Base-by-base conservation (phyloP, 805 yeast genomes). In the Cyberlindnera veronae region DNA sequence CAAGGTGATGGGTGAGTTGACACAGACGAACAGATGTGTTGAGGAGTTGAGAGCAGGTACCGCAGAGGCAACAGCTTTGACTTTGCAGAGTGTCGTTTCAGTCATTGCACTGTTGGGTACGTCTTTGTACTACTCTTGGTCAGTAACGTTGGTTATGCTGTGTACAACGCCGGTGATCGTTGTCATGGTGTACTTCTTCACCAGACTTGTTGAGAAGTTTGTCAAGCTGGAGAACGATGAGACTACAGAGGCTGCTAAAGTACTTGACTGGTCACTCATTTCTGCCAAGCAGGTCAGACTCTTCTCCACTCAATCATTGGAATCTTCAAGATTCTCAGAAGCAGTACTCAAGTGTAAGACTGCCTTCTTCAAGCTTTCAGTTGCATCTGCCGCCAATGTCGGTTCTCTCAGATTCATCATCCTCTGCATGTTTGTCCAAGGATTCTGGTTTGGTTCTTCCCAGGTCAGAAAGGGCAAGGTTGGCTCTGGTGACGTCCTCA, bases 391-490 rank as follows among this genome's bases (percentile, higher is more conserved):
- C 11, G 53, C 74, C 0, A 89, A 87, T 54, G 59, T 73, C 17
- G 81, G 84, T 0, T 31, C 74, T 0, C 60, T 82, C 36, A 74
- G 81, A 50, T 62, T 74, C 18, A 49, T 90, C 4, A 71, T 82
- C 0, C 65, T 87, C 28, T 57, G 79, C 55, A 81, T 89, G 79
- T 89, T 91, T 66, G 84, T 90, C 3, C 96, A 87, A 61, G 95
- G 91, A 0, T 85, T 93, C 53, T 89, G 95, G 87, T 91, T 83
- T 63, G 99, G 98, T 2, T 74, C 82, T 21, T 69, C 69, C 32
- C 72, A 85, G 67, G 81, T 88, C 3, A 60, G 63, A 26, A 60
- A 62, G 5, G 76, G 77, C 0, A 67, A 72, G 8, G 56, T 80
- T 12, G 51, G 66, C 1, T 64, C 87, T 2, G 82, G 85, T 11